Evolutionary conservation across 2,329 filamentous ascomycete genomes (phyloP).

Genomic region (Calonectria hawksworthii): DNA sequence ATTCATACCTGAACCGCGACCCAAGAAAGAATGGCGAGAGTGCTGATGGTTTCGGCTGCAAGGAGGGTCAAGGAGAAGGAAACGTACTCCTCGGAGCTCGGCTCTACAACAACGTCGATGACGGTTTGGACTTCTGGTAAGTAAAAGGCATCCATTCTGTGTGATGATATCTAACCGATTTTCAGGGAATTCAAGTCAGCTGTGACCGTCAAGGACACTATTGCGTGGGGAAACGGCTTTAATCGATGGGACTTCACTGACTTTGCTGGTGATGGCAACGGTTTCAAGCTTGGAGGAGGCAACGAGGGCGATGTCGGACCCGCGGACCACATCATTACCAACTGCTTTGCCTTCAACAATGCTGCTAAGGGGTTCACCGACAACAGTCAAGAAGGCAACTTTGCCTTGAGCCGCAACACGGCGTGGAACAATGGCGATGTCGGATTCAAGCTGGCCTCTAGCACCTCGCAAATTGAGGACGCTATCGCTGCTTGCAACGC

Average conservation of each 20-base stretch:
- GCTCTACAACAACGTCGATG: constrained; percentile 66
- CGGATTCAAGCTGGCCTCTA: constrained; percentile 55
- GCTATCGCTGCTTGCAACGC: constrained; percentile 53
- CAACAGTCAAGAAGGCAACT: constrained; percentile 58
- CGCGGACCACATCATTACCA: constrained; percentile 59
- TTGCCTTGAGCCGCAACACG: constrained; percentile 58
- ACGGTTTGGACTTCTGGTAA: constrained; percentile 53
- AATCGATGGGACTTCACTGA: constrained; percentile 59
- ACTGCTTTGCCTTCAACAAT: constrained; percentile 61
- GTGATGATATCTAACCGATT: neutral
- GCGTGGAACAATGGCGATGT: constrained; percentile 61
- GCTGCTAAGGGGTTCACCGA: constrained; percentile 61
- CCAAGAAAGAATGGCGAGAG: constrained; percentile 66
- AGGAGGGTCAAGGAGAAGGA: constrained; percentile 60
- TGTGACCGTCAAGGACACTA: constrained; percentile 59
- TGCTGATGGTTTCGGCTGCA: constrained; percentile 64
- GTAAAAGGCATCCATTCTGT: neutral
- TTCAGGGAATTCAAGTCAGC: constrained; percentile 54
- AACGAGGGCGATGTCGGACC: constrained; percentile 52
- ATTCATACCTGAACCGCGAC: constrained; percentile 58
- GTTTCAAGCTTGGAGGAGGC: constrained; percentile 61
- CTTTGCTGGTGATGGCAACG: constrained; percentile 62
- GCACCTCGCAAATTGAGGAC: constrained; percentile 50
- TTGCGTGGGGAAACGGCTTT: constrained; percentile 62
- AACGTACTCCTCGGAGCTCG: constrained; percentile 60